Conservation (phyloP, 306 rosid species). For the Morella rubra region DNA sequence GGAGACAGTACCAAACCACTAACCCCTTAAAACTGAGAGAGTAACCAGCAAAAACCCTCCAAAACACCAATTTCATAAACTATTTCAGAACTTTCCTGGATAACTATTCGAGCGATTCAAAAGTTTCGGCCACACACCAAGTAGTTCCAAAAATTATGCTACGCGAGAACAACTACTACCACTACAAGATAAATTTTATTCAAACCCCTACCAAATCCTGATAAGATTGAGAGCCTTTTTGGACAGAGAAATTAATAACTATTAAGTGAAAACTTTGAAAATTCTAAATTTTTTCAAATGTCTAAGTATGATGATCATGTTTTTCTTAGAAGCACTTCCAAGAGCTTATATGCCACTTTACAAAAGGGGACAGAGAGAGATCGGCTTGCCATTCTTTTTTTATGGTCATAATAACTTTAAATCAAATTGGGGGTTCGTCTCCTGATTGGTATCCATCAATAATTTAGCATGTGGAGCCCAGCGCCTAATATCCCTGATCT, state of each 20-base stretch:
- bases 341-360: no score
- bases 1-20: constrained; percentile 15
- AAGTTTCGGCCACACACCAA: constrained; percentile 19
- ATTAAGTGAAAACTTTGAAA: no score
- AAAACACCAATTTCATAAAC: constrained; percentile 2
- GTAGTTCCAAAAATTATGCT: constrained; percentile 23
- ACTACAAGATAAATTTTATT: constrained; percentile 33
- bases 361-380: no score
- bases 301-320: no score
- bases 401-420: no score
- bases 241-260: not conserved
- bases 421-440: no score
- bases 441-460: no score
- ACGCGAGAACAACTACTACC: constrained; percentile 45
- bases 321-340: no score
- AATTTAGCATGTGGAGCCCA: no score
- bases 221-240: constrained; percentile 29
- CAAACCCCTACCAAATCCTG: constrained; percentile 42
- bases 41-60: not conserved
- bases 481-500: no score
- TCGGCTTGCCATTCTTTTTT: no score
- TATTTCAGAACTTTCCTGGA: constrained; percentile 20
- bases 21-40: constrained; percentile 6
- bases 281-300: no score
- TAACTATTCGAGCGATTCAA: constrained; percentile 38